A percentile compares a stretch with the other conserved stretches of the same genome.
phyloP scores from a whole-genome alignment of 2,329 filamentous ascomycete species.

The Verticillium albo-atrum region DNA sequence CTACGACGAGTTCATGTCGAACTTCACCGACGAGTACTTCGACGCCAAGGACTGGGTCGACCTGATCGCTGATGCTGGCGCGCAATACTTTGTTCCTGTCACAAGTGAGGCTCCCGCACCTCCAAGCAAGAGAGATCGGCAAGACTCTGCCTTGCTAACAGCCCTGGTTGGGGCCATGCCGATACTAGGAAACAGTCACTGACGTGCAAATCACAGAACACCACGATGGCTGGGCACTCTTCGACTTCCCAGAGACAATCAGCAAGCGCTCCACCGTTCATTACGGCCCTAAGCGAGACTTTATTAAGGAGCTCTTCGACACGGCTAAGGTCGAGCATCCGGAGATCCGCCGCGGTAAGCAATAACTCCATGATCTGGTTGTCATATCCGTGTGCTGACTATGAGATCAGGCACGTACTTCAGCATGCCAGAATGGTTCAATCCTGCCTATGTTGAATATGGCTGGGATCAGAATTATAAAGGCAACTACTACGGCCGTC shows the following conservation, averaged over 20 bases:
- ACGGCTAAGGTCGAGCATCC: conserved; percentile 18
- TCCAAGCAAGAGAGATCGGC: too few species aligned
- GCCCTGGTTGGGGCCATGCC: too few species aligned
- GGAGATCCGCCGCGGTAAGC: background rate
- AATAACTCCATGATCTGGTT: background rate
- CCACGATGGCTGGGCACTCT: conserved; percentile 41
- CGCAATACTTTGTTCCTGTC: too few species aligned
- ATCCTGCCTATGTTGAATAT: conserved; percentile 37
- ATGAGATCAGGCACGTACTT: conserved; percentile 39
- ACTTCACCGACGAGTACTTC: too few species aligned
- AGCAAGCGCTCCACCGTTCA: conserved; percentile 35
- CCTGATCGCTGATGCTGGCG: too few species aligned
- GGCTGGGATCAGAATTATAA: conserved; percentile 29
- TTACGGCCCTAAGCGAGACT: conserved; percentile 31
- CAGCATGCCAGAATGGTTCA: conserved; percentile 45
- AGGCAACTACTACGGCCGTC: conserved; percentile 2
- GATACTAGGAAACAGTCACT: too few species aligned
- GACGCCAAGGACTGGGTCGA: too few species aligned
- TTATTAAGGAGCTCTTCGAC: conserved; percentile 24
- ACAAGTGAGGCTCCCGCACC: too few species aligned
- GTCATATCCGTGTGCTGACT: too few species aligned
- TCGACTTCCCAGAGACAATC: conserved; percentile 28
- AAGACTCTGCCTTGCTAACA: too few species aligned
- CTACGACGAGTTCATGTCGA: too few species aligned
- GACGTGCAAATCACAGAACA: too few species aligned